phyloP scores from a whole-genome alignment of 345 rosid genomes.

The Acer campestre region DNA sequence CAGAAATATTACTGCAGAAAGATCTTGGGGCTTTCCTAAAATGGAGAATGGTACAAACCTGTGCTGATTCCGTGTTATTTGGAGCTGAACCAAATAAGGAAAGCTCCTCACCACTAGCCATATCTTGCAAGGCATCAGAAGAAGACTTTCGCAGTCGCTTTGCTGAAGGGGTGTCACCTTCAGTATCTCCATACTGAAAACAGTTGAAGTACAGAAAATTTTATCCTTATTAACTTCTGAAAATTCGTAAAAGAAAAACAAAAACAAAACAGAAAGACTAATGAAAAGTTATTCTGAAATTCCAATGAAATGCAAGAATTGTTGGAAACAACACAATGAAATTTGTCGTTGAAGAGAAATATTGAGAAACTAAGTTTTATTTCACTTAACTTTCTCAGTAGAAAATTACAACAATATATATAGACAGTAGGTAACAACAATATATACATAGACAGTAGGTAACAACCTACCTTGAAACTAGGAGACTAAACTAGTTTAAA shows the following conservation, averaged over 20 bases:
- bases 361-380: no score
- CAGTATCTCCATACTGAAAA: constrained; percentile 92
- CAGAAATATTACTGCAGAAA: constrained; percentile 3
- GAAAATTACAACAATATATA: no score
- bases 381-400: no score
- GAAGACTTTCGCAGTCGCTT: constrained; percentile 81
- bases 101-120: constrained; percentile 88
- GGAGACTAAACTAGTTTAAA: no score
- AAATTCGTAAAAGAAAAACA: constrained; percentile 1
- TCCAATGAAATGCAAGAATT: constrained; percentile 6
- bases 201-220: constrained; percentile 4
- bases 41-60: constrained; percentile 48
- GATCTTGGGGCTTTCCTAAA: background rate
- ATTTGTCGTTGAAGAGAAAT: background rate
- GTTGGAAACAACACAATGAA: background rate
- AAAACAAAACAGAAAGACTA: constrained; percentile 5
- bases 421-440: no score
- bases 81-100: constrained; percentile 77
- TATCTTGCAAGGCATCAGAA: constrained; percentile 90
- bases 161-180: constrained; percentile 69
- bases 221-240: background rate
- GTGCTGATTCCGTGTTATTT: constrained; percentile 78
- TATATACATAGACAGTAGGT: no score
- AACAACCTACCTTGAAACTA: no score
- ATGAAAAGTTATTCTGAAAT: background rate